A percentile compares a stretch with the other conserved stretches of the same genome.
phyloP scores from a whole-genome alignment of 2,329 filamentous ascomycete species.

The Alternaria gansuensis region DNA sequence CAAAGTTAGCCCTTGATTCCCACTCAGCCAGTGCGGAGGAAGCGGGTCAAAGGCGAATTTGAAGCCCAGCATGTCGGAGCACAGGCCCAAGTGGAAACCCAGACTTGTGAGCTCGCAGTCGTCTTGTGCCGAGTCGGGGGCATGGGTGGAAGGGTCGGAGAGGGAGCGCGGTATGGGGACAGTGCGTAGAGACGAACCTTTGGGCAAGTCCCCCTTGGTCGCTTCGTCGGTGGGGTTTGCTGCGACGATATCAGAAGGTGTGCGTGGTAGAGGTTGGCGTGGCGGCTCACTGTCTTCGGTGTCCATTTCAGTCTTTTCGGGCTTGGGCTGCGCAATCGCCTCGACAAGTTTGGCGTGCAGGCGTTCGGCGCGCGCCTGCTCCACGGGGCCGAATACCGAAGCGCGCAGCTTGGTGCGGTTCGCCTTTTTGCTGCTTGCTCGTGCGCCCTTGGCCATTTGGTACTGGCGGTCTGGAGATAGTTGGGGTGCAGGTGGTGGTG shows the following conservation, averaged over 20 bases:
- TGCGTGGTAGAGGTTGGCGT: neutral
- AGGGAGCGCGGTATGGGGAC: constrained; percentile 42
- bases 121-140: constrained; percentile 26
- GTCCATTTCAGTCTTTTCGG: constrained; percentile 60
- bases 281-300: constrained; percentile 52
- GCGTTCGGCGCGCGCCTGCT: constrained; percentile 79
- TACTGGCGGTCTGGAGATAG: constrained; percentile 7
- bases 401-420: constrained; percentile 84
- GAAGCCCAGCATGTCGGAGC: constrained; percentile 53
- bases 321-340: constrained; percentile 78
- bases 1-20: constrained; percentile 48
- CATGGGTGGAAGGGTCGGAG: constrained; percentile 21
- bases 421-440: constrained; percentile 80
- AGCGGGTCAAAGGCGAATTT: constrained; percentile 52
- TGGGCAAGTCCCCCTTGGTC: constrained; percentile 39
- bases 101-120: constrained; percentile 42
- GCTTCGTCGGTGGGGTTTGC: constrained; percentile 27
- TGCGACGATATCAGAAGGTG: constrained; percentile 13
- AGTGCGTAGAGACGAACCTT: constrained; percentile 47
- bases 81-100: constrained; percentile 52
- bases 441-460: constrained; percentile 86
- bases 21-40: constrained; percentile 42
- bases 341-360: constrained; percentile 87
- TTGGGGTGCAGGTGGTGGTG: constrained; percentile 11
- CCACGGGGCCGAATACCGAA: constrained; percentile 84